Base-by-base conservation (phyloP, 2,329 filamentous ascomycete genomes). In the Helotiales sp. region DNA sequence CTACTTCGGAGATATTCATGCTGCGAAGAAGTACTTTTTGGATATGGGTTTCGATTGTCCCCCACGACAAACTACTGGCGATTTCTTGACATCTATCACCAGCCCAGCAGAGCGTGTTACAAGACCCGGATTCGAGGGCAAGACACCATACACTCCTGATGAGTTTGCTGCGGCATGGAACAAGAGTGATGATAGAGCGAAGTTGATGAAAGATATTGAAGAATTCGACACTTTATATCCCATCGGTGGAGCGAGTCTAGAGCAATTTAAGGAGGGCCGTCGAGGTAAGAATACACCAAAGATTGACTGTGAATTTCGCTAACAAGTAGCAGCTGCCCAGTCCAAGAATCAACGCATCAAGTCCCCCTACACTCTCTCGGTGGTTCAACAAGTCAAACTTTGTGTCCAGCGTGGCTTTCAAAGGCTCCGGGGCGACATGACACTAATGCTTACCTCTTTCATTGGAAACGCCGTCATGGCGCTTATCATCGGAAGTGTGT, bases 321-420 rank as follows among this genome's bases (percentile, higher is more conserved):
- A 62, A 62, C 6, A 52, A 24, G 10, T 28, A 24, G 17, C 26
- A 68, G 77, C 75, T 22, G 64, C 52, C 7, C 71, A 74, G 57
- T 73, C 73, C 6, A 75, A 73, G 54, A 55, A 50, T 17, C 69
- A 72, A 77, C 90, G 92, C 2, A 77, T 85, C 58, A 87, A 87
- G 77, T 96, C 93, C 1, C 93, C 94, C 0, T 97, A 90, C 78
- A 97, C 93, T 0, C 82, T 97, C 43, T 95, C 93, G 0, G 92
- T 90, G 71, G 60, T 68, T 3, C 89, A 94, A 78, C 94, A 97
- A 78, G 79, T 97, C 70, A 78, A 85, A 68, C 87, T 97, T 13
- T 97, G 93, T 77, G 82, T 97, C 58, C 89, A 89, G 83, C 90
- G 94, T 76, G 93, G 93, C 11, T 96, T 90, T 82, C 87, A 88